Percentiles rank a stretch among this genome's conserved stretches.
These are phyloP conservation scores for Cyberlindnera maritima DNA, from an alignment of 805 yeast genomes.

Conservation along the genomic window DNA sequence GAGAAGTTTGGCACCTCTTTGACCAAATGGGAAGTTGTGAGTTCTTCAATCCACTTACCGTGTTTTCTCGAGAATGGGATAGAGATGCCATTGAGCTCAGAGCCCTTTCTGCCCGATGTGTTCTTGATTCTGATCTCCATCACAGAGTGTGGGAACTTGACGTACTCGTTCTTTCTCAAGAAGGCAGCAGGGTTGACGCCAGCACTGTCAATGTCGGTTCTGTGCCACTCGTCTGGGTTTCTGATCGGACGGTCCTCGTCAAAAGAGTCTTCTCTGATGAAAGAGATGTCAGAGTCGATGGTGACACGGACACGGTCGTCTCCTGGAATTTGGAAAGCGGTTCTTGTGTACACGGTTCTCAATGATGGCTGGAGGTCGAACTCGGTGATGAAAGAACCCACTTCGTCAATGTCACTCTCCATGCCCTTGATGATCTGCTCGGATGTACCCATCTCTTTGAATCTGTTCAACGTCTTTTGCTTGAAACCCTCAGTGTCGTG, in stretches of 20 bases:
- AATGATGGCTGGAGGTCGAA: conserved; percentile 78
- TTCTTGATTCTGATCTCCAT: conserved; percentile 79
- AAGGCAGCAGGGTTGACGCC: conserved; percentile 65
- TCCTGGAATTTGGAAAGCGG: conserved; percentile 98
- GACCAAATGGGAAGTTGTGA: conserved; percentile 78
- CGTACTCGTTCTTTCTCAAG: conserved; percentile 80
- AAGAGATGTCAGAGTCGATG: conserved; percentile 83
- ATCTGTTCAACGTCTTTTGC: conserved; percentile 55
- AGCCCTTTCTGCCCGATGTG: conserved; percentile 35
- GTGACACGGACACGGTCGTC: conserved; percentile 89
- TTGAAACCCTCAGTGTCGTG: conserved; percentile 39
- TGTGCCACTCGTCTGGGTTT: conserved; percentile 87
- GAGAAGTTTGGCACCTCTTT: conserved; percentile 94
- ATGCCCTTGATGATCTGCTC: conserved; percentile 49
- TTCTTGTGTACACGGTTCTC: conserved; percentile 83
- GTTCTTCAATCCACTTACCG: conserved; percentile 80
- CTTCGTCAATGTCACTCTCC: conserved; percentile 52
- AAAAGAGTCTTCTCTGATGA: conserved; percentile 87
- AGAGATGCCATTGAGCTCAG: conserved; percentile 31
- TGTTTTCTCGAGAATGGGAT: conserved; percentile 47
- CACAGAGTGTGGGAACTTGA: conserved; percentile 81
- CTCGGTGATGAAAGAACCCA: conserved; percentile 61
- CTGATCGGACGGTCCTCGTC: conserved; percentile 85
- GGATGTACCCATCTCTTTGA: conserved; percentile 60
- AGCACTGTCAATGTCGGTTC: conserved; percentile 82